Evolutionary conservation across 495 filamentous ascomycete species (phyloP).

Genomic region (Corynascus novoguineensis): DNA sequence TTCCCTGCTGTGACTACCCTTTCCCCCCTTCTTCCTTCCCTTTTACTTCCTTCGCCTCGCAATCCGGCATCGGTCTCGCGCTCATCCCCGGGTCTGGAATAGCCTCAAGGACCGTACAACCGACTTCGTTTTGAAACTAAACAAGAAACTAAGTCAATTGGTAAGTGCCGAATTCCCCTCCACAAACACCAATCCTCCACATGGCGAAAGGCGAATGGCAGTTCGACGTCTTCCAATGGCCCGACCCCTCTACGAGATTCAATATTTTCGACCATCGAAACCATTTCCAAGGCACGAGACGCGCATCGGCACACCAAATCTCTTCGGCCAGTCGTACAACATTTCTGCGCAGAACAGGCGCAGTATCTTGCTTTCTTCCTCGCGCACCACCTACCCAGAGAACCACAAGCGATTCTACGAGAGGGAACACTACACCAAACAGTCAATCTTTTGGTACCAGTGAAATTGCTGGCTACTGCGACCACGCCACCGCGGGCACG

Average conservation of each 20-base stretch:
- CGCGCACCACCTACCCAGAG: no score
- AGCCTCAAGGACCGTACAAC: slow-evolving; percentile 18
- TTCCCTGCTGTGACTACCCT: slow-evolving; percentile 10
- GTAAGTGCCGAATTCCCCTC: slow-evolving; percentile 20
- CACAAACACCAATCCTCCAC: not conserved
- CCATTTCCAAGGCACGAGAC: not conserved
- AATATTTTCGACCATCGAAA: not conserved
- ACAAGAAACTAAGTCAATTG: slow-evolving; percentile 22
- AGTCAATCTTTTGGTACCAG: not conserved
- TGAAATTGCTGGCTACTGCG: no score
- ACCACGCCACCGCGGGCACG: no score
- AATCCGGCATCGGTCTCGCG: slow-evolving; percentile 14
- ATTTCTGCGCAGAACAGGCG: not conserved
- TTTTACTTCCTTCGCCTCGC: slow-evolving; percentile 22
- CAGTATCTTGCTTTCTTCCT: not conserved
- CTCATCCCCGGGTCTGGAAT: slow-evolving; percentile 5
- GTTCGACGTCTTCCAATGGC: slow-evolving; percentile 7
- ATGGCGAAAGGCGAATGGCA: slow-evolving; percentile 16
- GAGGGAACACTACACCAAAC: not conserved
- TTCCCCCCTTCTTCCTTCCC: slow-evolving; percentile 12
- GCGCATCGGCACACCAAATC: not conserved
- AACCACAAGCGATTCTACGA: not conserved
- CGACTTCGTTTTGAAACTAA: slow-evolving; percentile 15
- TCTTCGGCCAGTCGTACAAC: not conserved
- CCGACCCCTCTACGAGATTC: not conserved